A percentile compares a stretch with the other conserved stretches of the same genome.
Conservation (phyloP, 495 filamentous ascomycete species). For the Usnea hakonensis region DNA sequence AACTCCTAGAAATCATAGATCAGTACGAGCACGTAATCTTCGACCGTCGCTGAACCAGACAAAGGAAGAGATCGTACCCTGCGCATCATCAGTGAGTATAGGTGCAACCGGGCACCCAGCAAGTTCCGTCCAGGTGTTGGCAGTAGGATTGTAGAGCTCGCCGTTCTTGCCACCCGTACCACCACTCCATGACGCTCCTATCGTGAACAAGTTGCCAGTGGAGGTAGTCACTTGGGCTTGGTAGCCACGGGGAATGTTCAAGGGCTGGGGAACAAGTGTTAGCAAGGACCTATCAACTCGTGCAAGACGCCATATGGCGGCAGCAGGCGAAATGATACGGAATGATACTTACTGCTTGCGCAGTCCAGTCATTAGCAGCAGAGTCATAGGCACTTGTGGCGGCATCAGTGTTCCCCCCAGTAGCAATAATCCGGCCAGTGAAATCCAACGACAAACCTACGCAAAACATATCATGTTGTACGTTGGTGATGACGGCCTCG, state of each 20-base stretch:
- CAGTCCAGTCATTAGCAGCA: slow-evolving; percentile 9
- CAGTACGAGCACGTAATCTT: background rate
- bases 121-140: slow-evolving; percentile 35
- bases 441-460: slow-evolving; percentile 46
- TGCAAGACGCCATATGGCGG: background rate
- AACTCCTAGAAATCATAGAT: slow-evolving; percentile 2
- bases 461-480: slow-evolving; percentile 55
- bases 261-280: slow-evolving; percentile 11
- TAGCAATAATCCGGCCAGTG: slow-evolving; percentile 44
- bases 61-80: slow-evolving; percentile 7
- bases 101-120: slow-evolving; percentile 32
- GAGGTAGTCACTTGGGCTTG: slow-evolving; percentile 44
- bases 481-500: slow-evolving; percentile 36
- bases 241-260: slow-evolving; percentile 49
- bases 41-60: background rate
- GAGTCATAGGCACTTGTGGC: slow-evolving; percentile 40
- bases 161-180: slow-evolving; percentile 45
- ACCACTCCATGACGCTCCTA: slow-evolving; percentile 53
- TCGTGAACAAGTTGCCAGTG: slow-evolving; percentile 49
- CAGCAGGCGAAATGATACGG: background rate
- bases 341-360: slow-evolving; percentile 5
- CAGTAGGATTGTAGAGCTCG: slow-evolving; percentile 42
- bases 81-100: slow-evolving; percentile 45
- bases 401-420: slow-evolving; percentile 40
- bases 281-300: background rate